These are phyloP conservation scores for Bolboschoenoplectus hybrid DNA, from an alignment of 202 grass and related monocot genomes.

Conservation along the genomic window DNA sequence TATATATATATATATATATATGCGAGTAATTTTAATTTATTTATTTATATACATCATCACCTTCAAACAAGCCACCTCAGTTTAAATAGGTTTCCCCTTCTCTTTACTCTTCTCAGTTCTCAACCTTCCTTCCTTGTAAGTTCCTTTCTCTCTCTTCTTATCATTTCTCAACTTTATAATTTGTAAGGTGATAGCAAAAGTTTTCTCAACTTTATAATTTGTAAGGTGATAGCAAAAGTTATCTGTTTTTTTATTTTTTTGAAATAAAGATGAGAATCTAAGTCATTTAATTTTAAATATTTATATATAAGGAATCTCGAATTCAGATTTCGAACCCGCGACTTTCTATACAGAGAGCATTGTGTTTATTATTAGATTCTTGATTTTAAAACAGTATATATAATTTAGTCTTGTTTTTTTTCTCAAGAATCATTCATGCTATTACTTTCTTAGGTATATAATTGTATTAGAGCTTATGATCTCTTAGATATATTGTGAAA, in stretches of 20 bases:
- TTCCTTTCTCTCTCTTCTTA: conserved; percentile 23
- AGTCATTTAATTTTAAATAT: no score
- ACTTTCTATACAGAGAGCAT: no score
- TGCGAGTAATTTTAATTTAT: background rate
- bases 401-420: background rate
- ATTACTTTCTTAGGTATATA: background rate
- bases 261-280: background rate
- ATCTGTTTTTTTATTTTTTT: background rate
- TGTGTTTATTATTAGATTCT: background rate
- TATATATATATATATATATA: background rate
- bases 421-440: background rate
- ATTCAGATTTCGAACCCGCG: no score
- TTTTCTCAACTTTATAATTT: background rate
- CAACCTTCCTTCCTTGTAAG: conserved; percentile 13
- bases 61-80: conserved; percentile 11
- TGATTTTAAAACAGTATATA: background rate
- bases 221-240: background rate
- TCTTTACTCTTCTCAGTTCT: conserved; percentile 18
- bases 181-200: background rate
- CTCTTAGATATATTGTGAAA: background rate
- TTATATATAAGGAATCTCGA: no score
- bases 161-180: background rate
- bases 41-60: background rate
- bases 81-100: conserved; percentile 22
- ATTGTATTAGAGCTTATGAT: no score